These are phyloP conservation scores for Canna indica DNA, from an alignment of 176 grass and related monocot species.

Conservation along the genomic window DNA sequence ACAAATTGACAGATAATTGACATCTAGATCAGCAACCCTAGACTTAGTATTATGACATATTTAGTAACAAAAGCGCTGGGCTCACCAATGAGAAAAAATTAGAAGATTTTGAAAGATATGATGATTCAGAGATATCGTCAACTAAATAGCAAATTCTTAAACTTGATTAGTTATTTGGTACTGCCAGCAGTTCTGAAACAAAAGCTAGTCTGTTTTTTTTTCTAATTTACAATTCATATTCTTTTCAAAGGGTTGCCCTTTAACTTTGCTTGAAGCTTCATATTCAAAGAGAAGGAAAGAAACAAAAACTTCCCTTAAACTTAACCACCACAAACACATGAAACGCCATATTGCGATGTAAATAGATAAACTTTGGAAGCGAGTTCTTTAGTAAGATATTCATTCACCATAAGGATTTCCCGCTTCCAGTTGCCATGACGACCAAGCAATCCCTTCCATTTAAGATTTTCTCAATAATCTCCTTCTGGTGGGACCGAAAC, in stretches of 20 bases:
- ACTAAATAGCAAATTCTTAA: not conserved
- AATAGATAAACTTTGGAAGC: not conserved
- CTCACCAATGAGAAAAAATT: too few species aligned
- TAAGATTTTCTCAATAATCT: conserved; percentile 59
- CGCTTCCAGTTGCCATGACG: conserved; percentile 96
- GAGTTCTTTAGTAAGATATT: not conserved
- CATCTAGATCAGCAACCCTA: too few species aligned
- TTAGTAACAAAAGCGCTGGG: too few species aligned
- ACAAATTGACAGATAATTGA: too few species aligned
- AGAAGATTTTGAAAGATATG: too few species aligned
- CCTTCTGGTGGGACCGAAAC: conserved; percentile 64
- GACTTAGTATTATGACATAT: too few species aligned
- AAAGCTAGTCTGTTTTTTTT: not conserved
- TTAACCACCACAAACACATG: not conserved
- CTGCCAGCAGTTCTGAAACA: not conserved
- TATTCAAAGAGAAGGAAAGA: not conserved
- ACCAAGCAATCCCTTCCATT: conserved; percentile 63
- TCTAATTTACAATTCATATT: not conserved
- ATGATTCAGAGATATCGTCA: not conserved
- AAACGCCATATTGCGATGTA: not conserved
- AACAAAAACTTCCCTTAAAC: not conserved
- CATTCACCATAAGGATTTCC: conserved; percentile 72
- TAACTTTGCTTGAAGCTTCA: not conserved
- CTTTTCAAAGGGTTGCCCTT: not conserved
- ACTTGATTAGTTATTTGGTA: not conserved